phyloP scores from a whole-genome alignment of 192 early-diverging fungal genomes.

The Mycoemilia scoparia region DNA sequence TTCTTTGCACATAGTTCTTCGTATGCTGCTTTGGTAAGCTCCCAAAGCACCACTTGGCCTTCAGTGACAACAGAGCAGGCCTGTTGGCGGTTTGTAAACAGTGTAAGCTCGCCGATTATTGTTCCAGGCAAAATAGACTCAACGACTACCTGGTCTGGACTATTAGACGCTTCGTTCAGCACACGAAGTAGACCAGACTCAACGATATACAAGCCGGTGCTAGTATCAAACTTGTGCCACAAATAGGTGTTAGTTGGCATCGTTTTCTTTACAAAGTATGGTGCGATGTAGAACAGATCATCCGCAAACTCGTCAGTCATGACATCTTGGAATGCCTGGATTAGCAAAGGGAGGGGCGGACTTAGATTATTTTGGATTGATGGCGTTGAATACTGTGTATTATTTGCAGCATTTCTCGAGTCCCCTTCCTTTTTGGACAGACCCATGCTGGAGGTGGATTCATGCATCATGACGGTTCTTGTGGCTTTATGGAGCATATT shows the following conservation, averaged over 20 bases:
- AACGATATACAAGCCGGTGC: conserved; percentile 51
- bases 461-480: conserved; percentile 22
- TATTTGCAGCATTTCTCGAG: conserved; percentile 2
- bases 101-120: conserved; percentile 70
- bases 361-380: conserved; percentile 1
- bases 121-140: conserved; percentile 87
- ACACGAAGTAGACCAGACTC: conserved; percentile 56
- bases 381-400: conserved; percentile 1
- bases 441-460: neutral
- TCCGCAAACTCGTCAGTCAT: conserved; percentile 23
- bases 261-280: conserved; percentile 44
- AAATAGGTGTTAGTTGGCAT: conserved; percentile 36
- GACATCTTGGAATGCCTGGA: conserved; percentile 46
- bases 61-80: conserved; percentile 43
- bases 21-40: conserved; percentile 41
- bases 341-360: conserved; percentile 27
- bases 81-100: conserved; percentile 42
- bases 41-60: conserved; percentile 53
- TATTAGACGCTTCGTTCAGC: conserved; percentile 18
- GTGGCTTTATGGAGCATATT: conserved; percentile 21
- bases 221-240: conserved; percentile 42
- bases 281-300: conserved; percentile 36
- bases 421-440: neutral
- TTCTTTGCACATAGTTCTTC: conserved; percentile 47
- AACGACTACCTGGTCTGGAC: conserved; percentile 17